Evolutionary conservation across 1,284 basidiomycete genomes (phyloP), one percentile per base, ranked within the genome.

Genomic region (Schizophyllum commune): DNA sequence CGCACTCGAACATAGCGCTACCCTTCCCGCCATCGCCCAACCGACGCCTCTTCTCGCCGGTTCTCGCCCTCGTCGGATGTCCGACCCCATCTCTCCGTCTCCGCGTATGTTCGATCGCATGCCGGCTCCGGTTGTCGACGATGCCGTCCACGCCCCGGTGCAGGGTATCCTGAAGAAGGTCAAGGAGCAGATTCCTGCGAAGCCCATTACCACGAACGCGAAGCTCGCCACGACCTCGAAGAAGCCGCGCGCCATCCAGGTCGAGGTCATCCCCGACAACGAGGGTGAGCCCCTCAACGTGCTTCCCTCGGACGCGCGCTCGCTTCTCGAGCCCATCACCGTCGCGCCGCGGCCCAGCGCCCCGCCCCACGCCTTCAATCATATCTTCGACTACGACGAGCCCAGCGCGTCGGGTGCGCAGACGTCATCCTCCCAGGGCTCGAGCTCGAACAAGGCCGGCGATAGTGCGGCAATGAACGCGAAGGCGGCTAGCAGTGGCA

Each of bases 261-360:
- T 82, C n/a, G 74, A 77, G 62, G 80, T 82, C 58, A 75, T 79
- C 17, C 71, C 74, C 0, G 78, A 81, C 55, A 75, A 79, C n/a
- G 80, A 81, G 39, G 74, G 70, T 2, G 74, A 75, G 20, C 65
- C 62, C 21, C 64, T 20, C n/a, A 72, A 73, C 20, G 67, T 62
- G 33, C 65, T 78, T n/a, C 74, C 76, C 1, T 65, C 71, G 21
- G 72, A 77, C 59, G 75, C 73, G 32, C 67, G 70, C 55, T 64
- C 67, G 57, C 72, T 77, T 11, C 39, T 47, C 39, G 39, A 47
- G 39, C 39, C 39, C 39, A 8, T 47, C 17, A 47, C 39, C 57
- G 67, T 67, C 15, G 75, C 75, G 65, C 76, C 77, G 0, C 76
- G 74, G 60, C 76, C 77, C 0, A 77, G 75, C 56, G 71, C 72